Evolutionary conservation across 1,284 basidiomycete species (phyloP), one percentile per base, ranked within the genome.

Genomic region (Sanghuangporus sanghuang): DNA sequence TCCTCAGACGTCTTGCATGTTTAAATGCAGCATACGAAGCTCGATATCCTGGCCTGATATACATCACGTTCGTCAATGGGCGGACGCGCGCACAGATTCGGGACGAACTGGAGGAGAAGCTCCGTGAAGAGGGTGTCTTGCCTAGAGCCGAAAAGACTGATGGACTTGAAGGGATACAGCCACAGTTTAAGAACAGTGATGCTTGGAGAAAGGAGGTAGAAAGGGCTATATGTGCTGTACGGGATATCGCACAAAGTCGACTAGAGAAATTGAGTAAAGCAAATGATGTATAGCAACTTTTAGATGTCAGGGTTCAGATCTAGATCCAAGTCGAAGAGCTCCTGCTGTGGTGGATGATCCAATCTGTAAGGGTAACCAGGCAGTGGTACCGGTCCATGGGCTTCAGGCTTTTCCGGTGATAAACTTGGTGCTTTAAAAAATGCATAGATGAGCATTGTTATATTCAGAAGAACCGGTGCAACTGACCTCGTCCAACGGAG

Each of bases 11-110:
- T 8, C 78, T 87, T 12, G 79, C 71, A 42, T 80, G 87, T 68
- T 81, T 96, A 57, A 96, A 96, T 69, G 78, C 77, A 6, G 83
- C 85, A 64, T 96, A 96, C 71, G 91, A 93, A 72, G 76, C 72
- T 32, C 77, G 77, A 58, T 96, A 87, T 70, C 87, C 90, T 0
- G 86, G 87, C 1, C 74, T 96, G 65, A 80, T 89, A 32, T 96
- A 93, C 71, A 91, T 96, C 75, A 96, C 93, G 2, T 96, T 95
- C 71, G 95, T 96, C 53, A 93, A 94, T 71, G 92, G 92, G 39
- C 82, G 95, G 63, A 82, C 84, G 61, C 80, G 94, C 54, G 81
- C 82, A 35, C 81, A 75, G 54, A 87, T 96, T 68, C 86, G 86
- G 53, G 80, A 85, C 67, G 93, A 95, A 75, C 86, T 96, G 81